A percentile compares a stretch with the other conserved stretches of the same genome.
phyloP scores from a whole-genome alignment of 2,329 filamentous ascomycete genomes.

The Thelonectria olida region DNA sequence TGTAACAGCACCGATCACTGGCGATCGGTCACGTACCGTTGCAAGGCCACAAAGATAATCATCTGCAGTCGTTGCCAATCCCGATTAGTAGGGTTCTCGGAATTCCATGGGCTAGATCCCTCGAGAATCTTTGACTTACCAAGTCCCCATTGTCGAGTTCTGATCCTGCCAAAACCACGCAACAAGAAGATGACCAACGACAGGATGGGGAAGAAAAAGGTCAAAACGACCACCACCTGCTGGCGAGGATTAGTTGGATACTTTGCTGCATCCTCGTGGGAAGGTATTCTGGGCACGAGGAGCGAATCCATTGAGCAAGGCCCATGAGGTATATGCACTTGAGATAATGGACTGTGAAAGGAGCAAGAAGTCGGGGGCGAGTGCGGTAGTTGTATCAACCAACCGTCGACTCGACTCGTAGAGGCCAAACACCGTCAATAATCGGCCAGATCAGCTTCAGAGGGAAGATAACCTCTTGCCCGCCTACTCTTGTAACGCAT shows the following conservation, averaged over 20 bases:
- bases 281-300: constrained; percentile 15
- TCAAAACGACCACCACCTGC: constrained; percentile 5
- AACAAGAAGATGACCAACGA: constrained; percentile 12
- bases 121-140: constrained; percentile 10
- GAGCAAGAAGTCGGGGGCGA: not conserved
- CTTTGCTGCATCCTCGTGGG: constrained; percentile 10
- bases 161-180: constrained; percentile 20
- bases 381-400: constrained; percentile 6
- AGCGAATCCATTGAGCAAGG: constrained; percentile 13
- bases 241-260: constrained; percentile 16
- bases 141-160: constrained; percentile 19
- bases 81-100: too few relatives aligned
- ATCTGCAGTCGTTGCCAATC: not conserved
- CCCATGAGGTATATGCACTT: not conserved
- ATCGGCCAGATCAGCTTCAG: not conserved
- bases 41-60: constrained; percentile 23
- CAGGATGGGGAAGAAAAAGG: constrained; percentile 21
- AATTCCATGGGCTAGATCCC: too few relatives aligned
- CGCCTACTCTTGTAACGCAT: not conserved
- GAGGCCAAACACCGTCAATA: too few relatives aligned
- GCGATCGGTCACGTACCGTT: constrained; percentile 15
- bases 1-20: too few relatives aligned
- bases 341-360: not conserved
- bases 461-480: not conserved
- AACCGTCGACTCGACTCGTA: not conserved